Evolutionary conservation across 2,329 filamentous ascomycete genomes (phyloP).

Genomic region (Curvularia sp.): DNA sequence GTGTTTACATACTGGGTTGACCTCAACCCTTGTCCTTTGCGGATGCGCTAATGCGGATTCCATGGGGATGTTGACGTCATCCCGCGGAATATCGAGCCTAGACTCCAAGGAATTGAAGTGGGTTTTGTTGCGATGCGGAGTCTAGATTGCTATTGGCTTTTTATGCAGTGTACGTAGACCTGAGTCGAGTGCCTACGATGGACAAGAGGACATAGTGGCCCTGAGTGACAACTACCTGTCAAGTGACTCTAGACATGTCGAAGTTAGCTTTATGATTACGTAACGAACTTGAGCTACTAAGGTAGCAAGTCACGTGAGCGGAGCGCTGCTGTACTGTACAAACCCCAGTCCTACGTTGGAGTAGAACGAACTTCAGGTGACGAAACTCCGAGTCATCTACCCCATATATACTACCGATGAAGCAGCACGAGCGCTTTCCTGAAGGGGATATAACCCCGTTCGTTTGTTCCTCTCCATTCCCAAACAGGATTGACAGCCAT

Average conservation of each 20-base stretch:
- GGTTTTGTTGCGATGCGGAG: neutral
- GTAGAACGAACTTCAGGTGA: neutral
- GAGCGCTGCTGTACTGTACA: neutral
- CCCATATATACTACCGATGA: neutral
- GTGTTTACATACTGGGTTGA: neutral
- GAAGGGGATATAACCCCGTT: neutral
- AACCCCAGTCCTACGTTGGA: too few species aligned
- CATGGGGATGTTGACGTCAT: neutral
- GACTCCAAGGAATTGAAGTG: neutral
- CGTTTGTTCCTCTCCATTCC: neutral
- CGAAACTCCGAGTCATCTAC: neutral
- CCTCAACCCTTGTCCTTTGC: neutral
- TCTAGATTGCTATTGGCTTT: neutral
- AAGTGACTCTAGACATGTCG: neutral
- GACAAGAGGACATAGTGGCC: neutral
- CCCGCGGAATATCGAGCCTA: neutral
- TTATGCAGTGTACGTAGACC: neutral
- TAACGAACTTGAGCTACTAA: neutral
- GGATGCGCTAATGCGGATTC: neutral
- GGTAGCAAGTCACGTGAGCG: neutral
- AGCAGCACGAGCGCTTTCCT: neutral
- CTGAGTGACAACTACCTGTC: neutral
- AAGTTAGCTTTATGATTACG: neutral
- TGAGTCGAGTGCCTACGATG: neutral
- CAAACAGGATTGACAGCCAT: neutral